Conservation (phyloP, 768 basidiomycete species). For the Mycena alexandri region DNA sequence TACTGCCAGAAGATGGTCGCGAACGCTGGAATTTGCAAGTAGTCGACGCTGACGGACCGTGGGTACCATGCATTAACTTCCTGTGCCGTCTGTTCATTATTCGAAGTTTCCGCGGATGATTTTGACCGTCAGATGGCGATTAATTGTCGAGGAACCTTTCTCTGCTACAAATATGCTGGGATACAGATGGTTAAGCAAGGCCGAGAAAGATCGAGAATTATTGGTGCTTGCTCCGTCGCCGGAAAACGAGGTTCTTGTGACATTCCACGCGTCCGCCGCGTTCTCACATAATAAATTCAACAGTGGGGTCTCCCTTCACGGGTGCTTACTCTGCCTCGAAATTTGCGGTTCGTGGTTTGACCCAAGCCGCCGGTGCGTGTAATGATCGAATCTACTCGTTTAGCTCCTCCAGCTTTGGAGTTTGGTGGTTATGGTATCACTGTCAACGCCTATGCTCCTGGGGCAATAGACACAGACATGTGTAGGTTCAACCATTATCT, state of each 20-base stretch:
- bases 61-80: neutral
- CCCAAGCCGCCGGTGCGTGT: conserved; percentile 17
- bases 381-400: neutral
- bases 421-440: neutral
- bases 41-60: conserved; percentile 24
- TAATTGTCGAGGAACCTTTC: conserved; percentile 50
- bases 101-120: conserved; percentile 30
- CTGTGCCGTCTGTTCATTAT: neutral
- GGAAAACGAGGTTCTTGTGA: conserved; percentile 26
- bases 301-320: neutral
- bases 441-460: no score
- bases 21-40: conserved; percentile 40
- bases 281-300: neutral
- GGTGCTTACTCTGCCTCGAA: conserved; percentile 45
- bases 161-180: conserved; percentile 55
- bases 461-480: neutral
- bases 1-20: conserved; percentile 47
- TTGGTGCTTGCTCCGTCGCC: conserved; percentile 42
- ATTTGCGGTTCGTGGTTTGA: conserved; percentile 37
- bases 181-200: conserved; percentile 54
- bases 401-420: neutral
- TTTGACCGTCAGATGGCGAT: conserved; percentile 43
- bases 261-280: neutral
- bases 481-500: no score
- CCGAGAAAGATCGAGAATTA: conserved; percentile 46